Base-by-base conservation (phyloP, 306 rosid genomes). In the Cucurbita argyrosperma region DNA sequence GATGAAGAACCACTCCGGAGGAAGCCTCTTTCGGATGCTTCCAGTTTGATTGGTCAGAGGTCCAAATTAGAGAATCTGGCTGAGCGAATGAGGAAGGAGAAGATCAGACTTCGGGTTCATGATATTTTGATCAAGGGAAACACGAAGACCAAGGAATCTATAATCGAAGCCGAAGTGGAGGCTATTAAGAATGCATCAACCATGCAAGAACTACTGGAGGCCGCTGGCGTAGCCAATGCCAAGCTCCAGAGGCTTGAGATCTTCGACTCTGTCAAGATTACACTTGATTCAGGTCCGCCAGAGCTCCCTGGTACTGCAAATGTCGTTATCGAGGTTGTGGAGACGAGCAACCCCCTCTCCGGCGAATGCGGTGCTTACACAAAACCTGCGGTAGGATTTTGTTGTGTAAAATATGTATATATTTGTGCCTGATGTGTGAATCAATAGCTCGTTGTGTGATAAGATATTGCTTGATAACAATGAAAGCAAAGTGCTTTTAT, bases 221-320 rank as follows among this genome's bases (percentile, higher is more conserved):
- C 89, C 9, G 79, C 96, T 6, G 84, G 86, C 38, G 71, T 76
- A 57, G 91, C 90, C 63, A 88, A 84, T 76, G 84, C 85, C 6
- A 89, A 82, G 87, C 91, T 95, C 75, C 92, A 73, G 77, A 72
- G 65, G 56, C 96, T 95, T 0, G 91, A 83, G 11, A 88, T 95
- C 76, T 95, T 95, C 49, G 96, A 89, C 16, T 81, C 96, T 39
- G 88, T 83, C 59, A 80, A 78, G 75, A 71, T 91, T 81, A 80
- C 85, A 0, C 96, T 95, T 15, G 92, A 95, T 83, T 75, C 92
- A 1, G 99, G 97, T 10, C 97, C 96, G 64, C 87, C 86, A 37
- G 96, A 95, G 87, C 78, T 95, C 56, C 90, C 96, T 50, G 85
- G 84, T 11, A 88, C 96, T 15, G 76, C 96, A n/a, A 95, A 91